Base-by-base conservation (phyloP, 495 filamentous ascomycete species). In the Aspergillus sclerotiicarbonarius region DNA sequence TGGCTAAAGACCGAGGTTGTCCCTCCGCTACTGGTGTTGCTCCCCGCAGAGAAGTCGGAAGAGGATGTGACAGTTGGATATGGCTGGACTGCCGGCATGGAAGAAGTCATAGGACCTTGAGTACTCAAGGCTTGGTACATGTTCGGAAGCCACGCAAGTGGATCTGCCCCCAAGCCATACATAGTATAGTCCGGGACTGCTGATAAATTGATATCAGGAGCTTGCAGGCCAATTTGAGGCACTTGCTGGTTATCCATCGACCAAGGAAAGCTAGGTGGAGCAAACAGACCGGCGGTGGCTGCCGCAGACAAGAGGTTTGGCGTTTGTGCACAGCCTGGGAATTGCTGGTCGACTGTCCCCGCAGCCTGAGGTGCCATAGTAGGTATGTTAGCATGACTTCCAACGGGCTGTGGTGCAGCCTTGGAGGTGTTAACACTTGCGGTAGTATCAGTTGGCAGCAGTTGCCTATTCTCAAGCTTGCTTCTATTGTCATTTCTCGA, bases 141-240 rank as follows among this genome's bases (percentile, higher is more conserved):
- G 45, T 53, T 63, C 8, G 57, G 60, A 12, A 58, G 33, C 57
- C 62, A 59, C 37, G 51, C 4, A 18, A 32, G 30, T 41, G 54
- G 52, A 20, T 61, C 58, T 48, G 53, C 18, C 31, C 45, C 55
- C 30, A 59, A 31, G 8, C 31, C 43, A 20, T 43, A 54, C 39
- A 52, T 39, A 6, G 7, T 7, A 21, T 53, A 48, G 16, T 60
- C 56, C 18, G 56, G 33, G 4, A 54, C 10, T 7, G 51, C 48
- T 20, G 59, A 31, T 6, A 56, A 29, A 46, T 54, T 53, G 18
- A 18, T 33, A 4, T 37, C 21, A 37, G 53, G 53, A n/a, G 37
- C 7, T 31, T 30, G 53, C 5, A 33, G 53, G 20, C 51, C 58
- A 30, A 46, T 3, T 20, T 33, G 47, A 20, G 43, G 41, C 32